Evolutionary conservation across 1,139 yeast genomes (phyloP), one percentile per base, ranked within the genome.

Genomic region (Lodderomyces elongisporus): DNA sequence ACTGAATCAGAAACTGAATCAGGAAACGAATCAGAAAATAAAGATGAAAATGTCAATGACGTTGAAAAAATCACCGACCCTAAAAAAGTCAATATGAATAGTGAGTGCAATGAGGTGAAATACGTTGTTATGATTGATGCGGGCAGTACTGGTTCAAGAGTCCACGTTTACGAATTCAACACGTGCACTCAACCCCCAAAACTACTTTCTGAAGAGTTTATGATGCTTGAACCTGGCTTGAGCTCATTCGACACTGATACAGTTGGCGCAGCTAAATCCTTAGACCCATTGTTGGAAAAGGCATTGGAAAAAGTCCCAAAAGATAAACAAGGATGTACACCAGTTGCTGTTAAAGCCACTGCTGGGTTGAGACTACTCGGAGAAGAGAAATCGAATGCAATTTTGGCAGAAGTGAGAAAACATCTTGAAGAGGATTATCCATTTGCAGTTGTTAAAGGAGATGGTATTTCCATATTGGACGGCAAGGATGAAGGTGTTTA

Each of bases 401-500:
- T 91, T 40, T 69, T 91, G 49, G 67, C 63, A 7, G 87, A 87
- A 41, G 96, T 91, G 26, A 74, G 84, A 53, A 51, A 54, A 12
- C 94, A 87, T 54, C 66, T 91, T 41, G 85, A 83, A 52, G 60
- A 64, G 2, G 79, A 85, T 44, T 91, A 77, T 56, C 97, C 97
- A 33, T 93, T 91, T 65, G 83, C 96, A 1, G 88, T 91, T 27
- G 95, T 88, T 31, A 74, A 70, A 7, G 87, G 80, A 32, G 84
- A 85, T 39, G 96, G 96, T 38, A 72, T 91, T 38, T 73, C 89
- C 8, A 83, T 91, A 49, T 89, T 91, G 96, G 91, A 85, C 38
- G 98, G 98, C 46, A 81, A 77, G 42, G 95, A 89, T 49, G 98
- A 91, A 65, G 99, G 98, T 56, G 96, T 91, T n/a, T 91, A 78